phyloP scores from a whole-genome alignment of 1,284 basidiomycete genomes.

The Sanghuangporus baumii region DNA sequence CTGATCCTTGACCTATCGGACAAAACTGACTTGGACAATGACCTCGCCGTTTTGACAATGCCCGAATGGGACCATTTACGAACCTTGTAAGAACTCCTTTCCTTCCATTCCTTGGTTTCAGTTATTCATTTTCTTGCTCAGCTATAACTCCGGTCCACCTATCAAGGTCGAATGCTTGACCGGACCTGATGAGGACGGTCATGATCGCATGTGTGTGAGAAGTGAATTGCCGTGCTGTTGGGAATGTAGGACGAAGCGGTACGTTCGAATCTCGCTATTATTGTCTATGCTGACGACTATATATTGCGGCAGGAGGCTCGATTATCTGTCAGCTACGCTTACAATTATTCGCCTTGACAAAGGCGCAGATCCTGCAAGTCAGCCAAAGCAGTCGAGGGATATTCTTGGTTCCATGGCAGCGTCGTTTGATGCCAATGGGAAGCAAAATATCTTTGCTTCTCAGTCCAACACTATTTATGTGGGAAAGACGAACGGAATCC shows the following conservation, averaged over 20 bases:
- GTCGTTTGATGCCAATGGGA: neutral
- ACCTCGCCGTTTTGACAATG: constrained; percentile 48
- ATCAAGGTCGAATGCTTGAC: constrained; percentile 45
- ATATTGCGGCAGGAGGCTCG: constrained; percentile 24
- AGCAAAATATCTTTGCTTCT: neutral
- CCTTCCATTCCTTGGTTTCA: constrained; percentile 7
- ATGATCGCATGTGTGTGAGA: constrained; percentile 28
- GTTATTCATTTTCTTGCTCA: constrained; percentile 24
- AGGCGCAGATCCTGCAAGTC: neutral
- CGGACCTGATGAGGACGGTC: constrained; percentile 24
- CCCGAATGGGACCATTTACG: constrained; percentile 60
- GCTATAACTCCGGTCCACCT: constrained; percentile 54
- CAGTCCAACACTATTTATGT: neutral
- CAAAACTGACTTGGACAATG: constrained; percentile 47
- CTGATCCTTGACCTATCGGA: constrained; percentile 64
- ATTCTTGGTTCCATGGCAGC: neutral
- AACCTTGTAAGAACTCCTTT: constrained; percentile 41
- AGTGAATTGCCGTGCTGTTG: constrained; percentile 52
- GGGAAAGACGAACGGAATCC: constrained; percentile 22
- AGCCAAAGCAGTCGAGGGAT: neutral
- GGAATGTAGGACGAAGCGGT: constrained; percentile 60
- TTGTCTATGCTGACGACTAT: neutral
- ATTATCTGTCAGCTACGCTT: constrained; percentile 21
- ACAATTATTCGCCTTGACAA: constrained; percentile 11
- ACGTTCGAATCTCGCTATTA: constrained; percentile 2